Base-by-base conservation (phyloP, 805 yeast genomes). In the Limtongia smithiae region DNA sequence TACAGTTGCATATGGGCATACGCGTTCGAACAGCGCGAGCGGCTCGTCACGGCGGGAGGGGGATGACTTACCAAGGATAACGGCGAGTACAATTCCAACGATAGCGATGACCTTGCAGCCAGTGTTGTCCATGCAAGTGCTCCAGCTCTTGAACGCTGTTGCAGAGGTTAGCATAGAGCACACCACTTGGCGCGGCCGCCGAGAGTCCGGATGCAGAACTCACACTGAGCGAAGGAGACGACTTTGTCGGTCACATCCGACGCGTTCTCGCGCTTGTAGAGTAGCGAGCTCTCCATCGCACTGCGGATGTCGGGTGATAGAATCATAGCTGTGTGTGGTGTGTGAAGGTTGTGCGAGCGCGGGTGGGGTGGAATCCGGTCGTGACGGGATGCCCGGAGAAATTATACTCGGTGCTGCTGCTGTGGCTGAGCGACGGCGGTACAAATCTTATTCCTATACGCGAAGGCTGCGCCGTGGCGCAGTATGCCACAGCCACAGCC, bases 21-120 rank as follows among this genome's bases (percentile, higher is more conserved):
- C 12, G 31, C 8, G 18, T 8, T 17, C 27, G 2, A 14, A 11
- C 7, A 2, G 33, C 5, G 17, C 22, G 17, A 33, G 24, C 31
- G 15, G 35, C 18, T 9, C 18, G 17, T 9, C 14, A 17, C 4
- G 6, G 6, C 3, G 7, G 9, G 9, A 28, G 12, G 24, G 18
- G 40, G 24, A 51, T n/a, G n/a, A n/a, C 59, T 24, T 51, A 46
- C 58, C 38, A 0, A 83, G 50, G 2, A 85, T 57, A 0, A 64
- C 71, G 0, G 81, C 91, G 11, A 86, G 60, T 0, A 71, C 78
- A 2, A 85, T 82, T 2, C 85, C 83, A 12, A 84, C 85, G 37
- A 85, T 85, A 3, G 85, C 90, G 18, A 83, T 77, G 49, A 85
- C 78, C 62, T 85, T 86, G 67, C 95, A 86, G 40, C 81, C 72